Base-by-base conservation (phyloP, 1,284 basidiomycete species). In the Moesziomyces sp. region DNA sequence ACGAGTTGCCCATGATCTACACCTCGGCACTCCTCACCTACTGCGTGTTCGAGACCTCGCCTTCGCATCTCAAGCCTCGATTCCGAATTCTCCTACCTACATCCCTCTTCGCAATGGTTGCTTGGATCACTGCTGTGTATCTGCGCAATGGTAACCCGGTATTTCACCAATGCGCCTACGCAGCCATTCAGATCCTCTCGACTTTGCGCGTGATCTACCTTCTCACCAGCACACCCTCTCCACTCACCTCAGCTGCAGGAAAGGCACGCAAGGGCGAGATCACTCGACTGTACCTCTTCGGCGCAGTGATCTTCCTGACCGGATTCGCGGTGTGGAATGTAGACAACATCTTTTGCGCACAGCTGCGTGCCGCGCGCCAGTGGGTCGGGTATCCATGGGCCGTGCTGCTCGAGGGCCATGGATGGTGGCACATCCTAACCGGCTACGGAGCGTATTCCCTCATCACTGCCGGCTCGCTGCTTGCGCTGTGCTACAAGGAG, bases 301-400 rank as follows among this genome's bases (percentile, higher is more conserved):
- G 82, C 18, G 47, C 70, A 0, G 28, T 56, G 21, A 76, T 83
- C 26, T 88, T 83, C 60, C 28, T 82, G 21, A 26, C 52, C 2
- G 87, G 86, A 2, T 88, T 88, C 61, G 78, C 70, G 2, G 84
- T 87, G 45, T 88, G 87, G 87, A 88, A 88, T 79, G 56, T 87
- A 13, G 87, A 88, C 77, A 88, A 88, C 77, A 79, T 87, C 61
- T 87, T 85, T 52, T 88, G 87, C 74, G 62, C 56, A 40, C 46
- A 59, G 40, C 61, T 83, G n/a, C 65, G 80, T 13, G 56, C 43
- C 9, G 50, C 55, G 1, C 69, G 82, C 23, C 43, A 62, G 2
- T 46, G 35, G 3, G 19, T 84, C 23, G 83, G 83, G 1, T 78
- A 76, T 16, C 81, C 81, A 0, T 49, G 40, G 21, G 78, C 77